Evolutionary conservation across 2,329 filamentous ascomycete species (phyloP), one percentile per base, ranked within the genome.

Genomic region (Bipolaris gigantea): DNA sequence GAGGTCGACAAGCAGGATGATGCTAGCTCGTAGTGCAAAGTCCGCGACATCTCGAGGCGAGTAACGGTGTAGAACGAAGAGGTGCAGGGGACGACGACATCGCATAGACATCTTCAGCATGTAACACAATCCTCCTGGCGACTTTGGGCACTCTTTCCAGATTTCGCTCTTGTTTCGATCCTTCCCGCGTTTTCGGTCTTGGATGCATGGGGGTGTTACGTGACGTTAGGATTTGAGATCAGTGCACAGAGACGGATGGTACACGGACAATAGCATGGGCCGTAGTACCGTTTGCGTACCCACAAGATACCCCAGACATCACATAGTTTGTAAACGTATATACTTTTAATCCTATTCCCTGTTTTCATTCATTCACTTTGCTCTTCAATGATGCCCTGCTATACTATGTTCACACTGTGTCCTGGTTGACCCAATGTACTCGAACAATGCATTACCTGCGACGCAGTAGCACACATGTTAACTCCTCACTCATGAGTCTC

Each of bases 281-380:
- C 23, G 45, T 50, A 48, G 43, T 30, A 49, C 55, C 33, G 40
- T 52, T 48, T 48, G 47, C 52, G 44, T 54, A 35, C 27, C 43
- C 49, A 46, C 51, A 48, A 39, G 42, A 62, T 61, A 55, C 46
- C 60, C 60, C 51, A 57, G 48, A 57, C 55, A 53, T 58, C 53
- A 23, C 11, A 52, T 47, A 38, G 49, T 59, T 55, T 56, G 53
- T 50, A 46, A 23, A 23, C 47, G 34, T 36, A 43, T 41, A 39
- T 47, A 36, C 16, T 23, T 50, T 38, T 45, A 39, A 23, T 51
- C 19, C 13, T n/a, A 38, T 45, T 21, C 10, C 27, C 19, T 42
- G 18, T n/a, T 18, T 36, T 25, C 32, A 21, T n/a, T n/a, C 30
- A 11, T 27, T 16, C 33, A 16, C 30, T 16, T 15, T 39, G 30